Conservation (phyloP, 768 basidiomycete species). For the Strobilomyces dryophilus region DNA sequence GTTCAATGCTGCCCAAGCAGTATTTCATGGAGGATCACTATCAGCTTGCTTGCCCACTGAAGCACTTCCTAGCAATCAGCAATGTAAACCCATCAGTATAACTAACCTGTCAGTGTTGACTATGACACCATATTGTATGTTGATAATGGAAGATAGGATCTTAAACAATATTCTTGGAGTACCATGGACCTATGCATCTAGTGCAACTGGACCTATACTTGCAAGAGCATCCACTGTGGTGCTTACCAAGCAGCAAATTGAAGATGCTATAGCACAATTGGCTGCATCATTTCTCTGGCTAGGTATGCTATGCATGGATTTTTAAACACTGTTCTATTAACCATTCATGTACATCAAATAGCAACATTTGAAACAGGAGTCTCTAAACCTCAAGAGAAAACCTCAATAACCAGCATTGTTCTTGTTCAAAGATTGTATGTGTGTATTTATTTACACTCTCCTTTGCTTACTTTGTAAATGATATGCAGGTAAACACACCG, state of each 20-base stretch:
- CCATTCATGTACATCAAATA: background rate
- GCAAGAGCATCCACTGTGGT: background rate
- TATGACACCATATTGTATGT: background rate
- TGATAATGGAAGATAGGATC: background rate
- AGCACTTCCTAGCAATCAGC: too few species aligned
- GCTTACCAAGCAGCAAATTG: background rate
- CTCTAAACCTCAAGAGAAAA: background rate
- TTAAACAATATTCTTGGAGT: background rate
- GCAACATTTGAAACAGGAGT: background rate
- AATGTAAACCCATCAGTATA: background rate
- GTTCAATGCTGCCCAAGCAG: background rate
- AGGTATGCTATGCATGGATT: background rate
- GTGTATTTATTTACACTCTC: background rate
- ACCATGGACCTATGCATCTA: background rate
- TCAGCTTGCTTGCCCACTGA: background rate
- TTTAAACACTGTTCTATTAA: too few species aligned
- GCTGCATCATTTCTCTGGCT: slow-evolving; percentile 7
- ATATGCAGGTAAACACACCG: background rate
- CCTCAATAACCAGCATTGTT: background rate
- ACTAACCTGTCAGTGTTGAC: background rate
- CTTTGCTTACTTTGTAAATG: background rate
- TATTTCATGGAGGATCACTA: too few species aligned
- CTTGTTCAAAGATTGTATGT: background rate
- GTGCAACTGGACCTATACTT: background rate
- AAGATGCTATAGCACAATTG: slow-evolving; percentile 1